Percentiles rank a stretch among this genome's conserved stretches.
Conservation (phyloP, 2,329 filamentous ascomycete species). For the Alternaria brassicicola region DNA sequence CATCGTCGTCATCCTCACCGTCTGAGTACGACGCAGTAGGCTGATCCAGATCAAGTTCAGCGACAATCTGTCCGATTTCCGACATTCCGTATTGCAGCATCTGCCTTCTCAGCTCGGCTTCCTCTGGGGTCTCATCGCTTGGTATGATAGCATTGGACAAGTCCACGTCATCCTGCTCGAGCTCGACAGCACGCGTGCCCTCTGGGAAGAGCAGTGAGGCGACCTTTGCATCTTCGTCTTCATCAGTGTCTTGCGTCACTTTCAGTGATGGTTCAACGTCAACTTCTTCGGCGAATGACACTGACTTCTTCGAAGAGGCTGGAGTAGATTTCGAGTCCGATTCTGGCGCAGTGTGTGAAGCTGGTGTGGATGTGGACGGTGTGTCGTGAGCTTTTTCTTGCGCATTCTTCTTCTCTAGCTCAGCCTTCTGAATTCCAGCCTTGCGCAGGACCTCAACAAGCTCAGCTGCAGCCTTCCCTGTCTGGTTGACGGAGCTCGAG, state of each 20-base stretch:
- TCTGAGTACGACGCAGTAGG: conserved; percentile 57
- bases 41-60: conserved; percentile 85
- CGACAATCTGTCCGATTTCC: conserved; percentile 89
- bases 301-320: conserved; percentile 59
- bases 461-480: conserved; percentile 69
- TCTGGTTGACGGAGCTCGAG: conserved; percentile 57
- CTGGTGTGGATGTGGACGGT: not conserved
- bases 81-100: conserved; percentile 91
- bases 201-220: conserved; percentile 37
- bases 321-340: not conserved
- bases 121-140: conserved; percentile 77
- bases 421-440: conserved; percentile 64
- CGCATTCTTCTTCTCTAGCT: conserved; percentile 25
- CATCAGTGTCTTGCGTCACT: conserved; percentile 10
- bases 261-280: conserved; percentile 49
- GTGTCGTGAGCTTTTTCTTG: not conserved
- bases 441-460: conserved; percentile 76
- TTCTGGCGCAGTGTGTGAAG: not conserved
- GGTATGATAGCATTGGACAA: conserved; percentile 64
- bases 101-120: conserved; percentile 78
- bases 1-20: conserved; percentile 53
- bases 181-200: conserved; percentile 50
- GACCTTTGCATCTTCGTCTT: conserved; percentile 40
- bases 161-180: conserved; percentile 51
- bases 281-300: conserved; percentile 67